Evolutionary conservation across 495 filamentous ascomycete genomes (phyloP), one percentile per base, ranked within the genome.

Genomic region (Halenospora varia): DNA sequence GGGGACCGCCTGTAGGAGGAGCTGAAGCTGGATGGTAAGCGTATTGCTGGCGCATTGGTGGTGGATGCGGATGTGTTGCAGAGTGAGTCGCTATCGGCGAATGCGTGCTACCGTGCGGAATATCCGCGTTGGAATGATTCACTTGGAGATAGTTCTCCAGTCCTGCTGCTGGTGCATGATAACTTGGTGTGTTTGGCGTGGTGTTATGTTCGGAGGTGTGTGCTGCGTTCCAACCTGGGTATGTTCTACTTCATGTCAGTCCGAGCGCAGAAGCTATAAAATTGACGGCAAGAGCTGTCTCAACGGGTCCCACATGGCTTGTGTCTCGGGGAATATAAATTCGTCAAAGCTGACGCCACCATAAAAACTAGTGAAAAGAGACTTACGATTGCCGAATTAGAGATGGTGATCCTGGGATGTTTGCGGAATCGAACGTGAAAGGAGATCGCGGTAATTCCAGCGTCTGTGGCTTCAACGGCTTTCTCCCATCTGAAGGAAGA

Each of bases 341-440:
- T 35, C 13, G 29, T 35, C 29, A 45, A 45, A 24, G 47, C 22
- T 23, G 3, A 49, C 23, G 42, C 47, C 23, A 49, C 10, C n/a
- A n/a, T n/a, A 9, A 49, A 56, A 40, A 56, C 4, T 35, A 35
- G 51, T 41, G 17, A 51, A 9, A 55, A 22, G n/a, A 29, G 3
- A 62, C 62, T 57, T 59, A 64, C 62, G 58, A 45, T 44, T 60
- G 59, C 19, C 62, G 44, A 13, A 60, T 50, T 26, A 63, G 50
- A 2, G 56, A 60, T 22, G 78, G 79, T 45, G 76, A 76, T 45
- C 74, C 71, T 11, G 77, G 75, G 56, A 81, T 70, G 52, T 76
- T 77, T 54, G 73, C 75, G n/a, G 78, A 73, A 59, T 73, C 80
- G 59, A 82, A 83, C 8, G 75, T 79, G 54, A 82, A 83, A 19